Evolutionary conservation across 352 stramenopile species (phyloP), one percentile per base, ranked within the genome.

Genomic region (Pythium brachiatum): DNA sequence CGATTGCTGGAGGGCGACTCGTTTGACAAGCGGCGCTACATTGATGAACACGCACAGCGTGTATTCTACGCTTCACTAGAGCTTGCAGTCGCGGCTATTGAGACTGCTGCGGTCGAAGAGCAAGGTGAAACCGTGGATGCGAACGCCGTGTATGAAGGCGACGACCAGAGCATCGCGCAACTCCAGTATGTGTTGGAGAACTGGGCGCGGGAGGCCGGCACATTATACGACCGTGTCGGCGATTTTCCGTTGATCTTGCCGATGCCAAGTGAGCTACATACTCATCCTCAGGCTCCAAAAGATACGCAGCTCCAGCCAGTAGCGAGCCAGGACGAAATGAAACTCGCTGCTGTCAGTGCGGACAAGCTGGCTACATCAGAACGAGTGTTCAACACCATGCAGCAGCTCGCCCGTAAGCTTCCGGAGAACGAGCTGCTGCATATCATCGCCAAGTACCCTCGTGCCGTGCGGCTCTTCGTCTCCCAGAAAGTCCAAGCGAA

Each of bases 351-450:
- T 3, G 52, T 83, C 27, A 80, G 72, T 51, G 55, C 55, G 21
- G 82, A 79, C 50, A 69, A 72, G 15, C 51, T 83, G 25, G 84
- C 76, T 21, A 83, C 80, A 13, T 69, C 78, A 0, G 76, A 85
- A 41, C 70, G 67, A 0, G 69, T 88, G 25, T 70, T 80, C 57
- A 69, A 77, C 38, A 72, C 77, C 2, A 72, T 78, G 46, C 50
- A 76, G 8, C 64, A 76, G 20, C 57, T 89, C 7, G 52, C 57
- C 1, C 53, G 62, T 31, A 69, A 75, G 34, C n/a, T 69, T 2
- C 55, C 58, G 16, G 61, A 74, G 2, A 63, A 79, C 13, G 69
- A 74, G 6, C 73, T 85, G 44, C 26, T 86, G 12, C 47, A 66
- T 6, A 46, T 78, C 21, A 32, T 89, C 8, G 67, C 54, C 18